phyloP scores from a whole-genome alignment of 2,329 filamentous ascomycete species.

The Chalaropsis ovoidea region DNA sequence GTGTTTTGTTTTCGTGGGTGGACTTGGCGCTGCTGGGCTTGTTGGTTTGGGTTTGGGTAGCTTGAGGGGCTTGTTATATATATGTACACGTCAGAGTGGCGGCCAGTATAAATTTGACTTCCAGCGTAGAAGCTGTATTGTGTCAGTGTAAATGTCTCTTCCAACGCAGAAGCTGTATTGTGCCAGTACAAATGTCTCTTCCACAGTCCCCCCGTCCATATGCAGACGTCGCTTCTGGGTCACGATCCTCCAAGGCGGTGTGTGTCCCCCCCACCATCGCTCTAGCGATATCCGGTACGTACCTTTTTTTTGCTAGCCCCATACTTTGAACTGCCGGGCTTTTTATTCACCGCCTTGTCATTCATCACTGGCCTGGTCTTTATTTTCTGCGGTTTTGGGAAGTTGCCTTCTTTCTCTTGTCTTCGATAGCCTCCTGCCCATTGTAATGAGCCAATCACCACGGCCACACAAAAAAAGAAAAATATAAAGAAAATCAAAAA shows the following conservation, averaged over 20 bases:
- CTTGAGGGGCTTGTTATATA: no score
- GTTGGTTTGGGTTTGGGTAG: no score
- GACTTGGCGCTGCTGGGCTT: not conserved
- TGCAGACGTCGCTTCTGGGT: no score
- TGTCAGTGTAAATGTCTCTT: no score
- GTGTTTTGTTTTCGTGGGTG: not conserved
- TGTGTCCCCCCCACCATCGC: no score
- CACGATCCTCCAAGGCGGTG: no score
- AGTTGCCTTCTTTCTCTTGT: not conserved
- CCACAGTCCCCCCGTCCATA: no score
- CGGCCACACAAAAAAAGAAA: not conserved
- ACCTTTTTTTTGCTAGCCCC: not conserved
- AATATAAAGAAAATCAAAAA: not conserved
- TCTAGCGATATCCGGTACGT: not conserved
- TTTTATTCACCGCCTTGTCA: not conserved
- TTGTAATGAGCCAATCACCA: conserved; percentile 1
- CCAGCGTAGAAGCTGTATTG: no score
- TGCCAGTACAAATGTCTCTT: no score
- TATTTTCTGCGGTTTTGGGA: not conserved
- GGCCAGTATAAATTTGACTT: no score
- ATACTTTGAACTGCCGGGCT: not conserved
- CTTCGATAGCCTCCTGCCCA: not conserved
- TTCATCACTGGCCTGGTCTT: not conserved
- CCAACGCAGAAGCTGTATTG: no score
- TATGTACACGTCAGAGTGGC: no score